A percentile compares a stretch with the other conserved stretches of the same genome.
phyloP scores from a whole-genome alignment of 768 basidiomycete genomes.

The Atractiella rhizophila region DNA sequence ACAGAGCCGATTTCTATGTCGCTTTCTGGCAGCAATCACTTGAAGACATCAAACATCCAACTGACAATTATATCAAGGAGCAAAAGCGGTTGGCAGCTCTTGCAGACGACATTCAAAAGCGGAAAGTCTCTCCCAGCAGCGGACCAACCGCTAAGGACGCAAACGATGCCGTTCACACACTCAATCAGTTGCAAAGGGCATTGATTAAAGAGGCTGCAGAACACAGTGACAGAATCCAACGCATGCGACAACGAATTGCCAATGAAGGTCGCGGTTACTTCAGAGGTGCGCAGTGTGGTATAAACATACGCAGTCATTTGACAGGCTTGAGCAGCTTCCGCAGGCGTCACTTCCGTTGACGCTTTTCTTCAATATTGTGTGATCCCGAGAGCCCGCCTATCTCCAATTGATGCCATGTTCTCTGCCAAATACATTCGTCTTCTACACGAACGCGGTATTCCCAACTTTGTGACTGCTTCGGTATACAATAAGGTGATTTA shows the following conservation, averaged over 20 bases:
- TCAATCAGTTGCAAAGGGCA: conserved; percentile 4
- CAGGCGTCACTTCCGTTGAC: conserved; percentile 34
- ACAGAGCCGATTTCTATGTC: conserved; percentile 67
- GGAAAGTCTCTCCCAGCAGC: not conserved
- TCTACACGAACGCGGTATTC: conserved; percentile 66
- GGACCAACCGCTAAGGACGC: conserved; percentile 5
- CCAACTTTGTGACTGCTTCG: conserved; percentile 59
- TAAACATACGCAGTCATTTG: too few relatives aligned
- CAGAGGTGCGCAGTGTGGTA: too few relatives aligned
- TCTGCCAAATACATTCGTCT: conserved; percentile 73
- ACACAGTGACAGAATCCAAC: not conserved
- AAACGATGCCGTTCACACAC: not conserved
- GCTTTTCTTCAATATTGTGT: conserved; percentile 60
- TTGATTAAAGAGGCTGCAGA: conserved; percentile 4
- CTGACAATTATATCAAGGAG: conserved; percentile 53
- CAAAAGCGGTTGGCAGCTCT: conserved; percentile 28
- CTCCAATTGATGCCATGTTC: conserved; percentile 88
- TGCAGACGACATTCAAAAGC: conserved; percentile 21
- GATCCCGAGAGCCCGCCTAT: conserved; percentile 70
- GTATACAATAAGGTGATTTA: conserved; percentile 51
- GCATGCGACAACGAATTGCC: not conserved
- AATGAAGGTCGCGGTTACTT: too few relatives aligned
- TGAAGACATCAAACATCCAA: conserved; percentile 61
- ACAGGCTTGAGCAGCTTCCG: too few relatives aligned
- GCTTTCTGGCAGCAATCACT: conserved; percentile 94